These are phyloP conservation scores for Verticillium isaacii DNA, from an alignment of 2,329 filamentous ascomycete species.

Conservation along the genomic window DNA sequence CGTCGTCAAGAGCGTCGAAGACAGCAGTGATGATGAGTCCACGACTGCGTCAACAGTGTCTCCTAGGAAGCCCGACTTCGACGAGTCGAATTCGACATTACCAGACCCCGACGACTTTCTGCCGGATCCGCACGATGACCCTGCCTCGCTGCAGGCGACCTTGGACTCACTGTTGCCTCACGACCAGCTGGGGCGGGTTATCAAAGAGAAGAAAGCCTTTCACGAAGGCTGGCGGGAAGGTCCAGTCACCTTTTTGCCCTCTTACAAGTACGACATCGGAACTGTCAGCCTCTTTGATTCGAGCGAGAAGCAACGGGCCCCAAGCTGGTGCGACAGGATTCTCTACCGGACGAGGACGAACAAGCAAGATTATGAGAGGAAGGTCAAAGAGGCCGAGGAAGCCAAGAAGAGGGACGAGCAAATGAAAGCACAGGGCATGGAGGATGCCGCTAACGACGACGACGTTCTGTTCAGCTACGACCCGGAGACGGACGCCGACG, in stretches of 20 bases:
- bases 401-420: conserved; percentile 73
- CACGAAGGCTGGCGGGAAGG: conserved; percentile 92
- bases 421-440: conserved; percentile 76
- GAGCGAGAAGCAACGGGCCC: conserved; percentile 86
- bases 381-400: conserved; percentile 58
- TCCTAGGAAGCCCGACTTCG: conserved; percentile 17
- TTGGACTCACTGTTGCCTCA: conserved; percentile 82
- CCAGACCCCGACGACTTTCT: conserved; percentile 63
- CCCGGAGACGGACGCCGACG: conserved; percentile 64
- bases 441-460: conserved; percentile 70
- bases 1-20: conserved; percentile 29
- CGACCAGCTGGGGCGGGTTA: conserved; percentile 76
- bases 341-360: conserved; percentile 75
- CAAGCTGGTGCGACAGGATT: conserved; percentile 96
- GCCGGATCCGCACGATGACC: conserved; percentile 69
- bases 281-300: conserved; percentile 89
- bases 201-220: conserved; percentile 73
- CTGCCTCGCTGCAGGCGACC: conserved; percentile 82
- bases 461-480: conserved; percentile 87
- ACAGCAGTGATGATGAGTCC: conserved; percentile 38
- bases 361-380: conserved; percentile 60
- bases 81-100: conserved; percentile 35
- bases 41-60: conserved; percentile 15
- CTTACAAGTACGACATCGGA: conserved; percentile 98
- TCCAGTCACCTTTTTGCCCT: conserved; percentile 80